These are phyloP conservation scores for Cyclotella atomus DNA, from an alignment of 108 stramenopile genomes.

Conservation along the genomic window DNA sequence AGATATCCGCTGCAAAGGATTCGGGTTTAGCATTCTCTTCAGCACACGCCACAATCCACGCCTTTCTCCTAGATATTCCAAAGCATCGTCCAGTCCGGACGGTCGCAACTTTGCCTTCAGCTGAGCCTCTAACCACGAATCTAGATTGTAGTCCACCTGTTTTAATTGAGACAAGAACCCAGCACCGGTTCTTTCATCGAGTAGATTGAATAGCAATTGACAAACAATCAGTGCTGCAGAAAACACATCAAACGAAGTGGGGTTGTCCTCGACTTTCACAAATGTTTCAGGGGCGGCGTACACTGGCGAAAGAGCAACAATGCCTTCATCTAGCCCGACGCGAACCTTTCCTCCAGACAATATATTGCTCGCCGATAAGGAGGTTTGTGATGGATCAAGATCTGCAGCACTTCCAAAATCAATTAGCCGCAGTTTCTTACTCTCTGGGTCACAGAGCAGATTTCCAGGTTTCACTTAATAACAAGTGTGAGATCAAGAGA, in stretches of 20 bases:
- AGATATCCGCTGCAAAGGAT: slow-evolving; percentile 61
- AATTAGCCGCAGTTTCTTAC: slow-evolving; percentile 52
- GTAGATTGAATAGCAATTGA: slow-evolving; percentile 78
- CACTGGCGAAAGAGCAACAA: slow-evolving; percentile 74
- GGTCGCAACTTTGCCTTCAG: slow-evolving; percentile 52
- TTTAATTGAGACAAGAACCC: neutral
- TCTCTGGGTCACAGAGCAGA: slow-evolving; percentile 48
- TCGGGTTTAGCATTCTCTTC: slow-evolving; percentile 53
- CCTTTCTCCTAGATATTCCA: slow-evolving; percentile 64
- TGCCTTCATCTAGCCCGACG: slow-evolving; percentile 55
- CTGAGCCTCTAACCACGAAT: slow-evolving; percentile 66
- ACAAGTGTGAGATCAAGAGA: neutral
- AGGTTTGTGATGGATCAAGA: slow-evolving; percentile 51
- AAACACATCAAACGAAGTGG: slow-evolving; percentile 71
- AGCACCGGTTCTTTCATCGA: slow-evolving; percentile 82
- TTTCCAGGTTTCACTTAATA: slow-evolving; percentile 71
- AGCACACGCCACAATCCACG: slow-evolving; percentile 76
- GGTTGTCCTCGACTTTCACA: slow-evolving; percentile 34
- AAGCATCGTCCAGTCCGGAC: slow-evolving; percentile 62
- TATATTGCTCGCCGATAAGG: slow-evolving; percentile 1
- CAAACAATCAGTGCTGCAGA: slow-evolving; percentile 68
- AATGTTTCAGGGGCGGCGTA: slow-evolving; percentile 83
- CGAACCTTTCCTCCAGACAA: slow-evolving; percentile 49
- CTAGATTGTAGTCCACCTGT: slow-evolving; percentile 62
- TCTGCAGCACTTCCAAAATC: slow-evolving; percentile 89